These are phyloP conservation scores for Grosmannia huntii DNA, from an alignment of 2,329 filamentous ascomycete species.

Conservation along the genomic window DNA sequence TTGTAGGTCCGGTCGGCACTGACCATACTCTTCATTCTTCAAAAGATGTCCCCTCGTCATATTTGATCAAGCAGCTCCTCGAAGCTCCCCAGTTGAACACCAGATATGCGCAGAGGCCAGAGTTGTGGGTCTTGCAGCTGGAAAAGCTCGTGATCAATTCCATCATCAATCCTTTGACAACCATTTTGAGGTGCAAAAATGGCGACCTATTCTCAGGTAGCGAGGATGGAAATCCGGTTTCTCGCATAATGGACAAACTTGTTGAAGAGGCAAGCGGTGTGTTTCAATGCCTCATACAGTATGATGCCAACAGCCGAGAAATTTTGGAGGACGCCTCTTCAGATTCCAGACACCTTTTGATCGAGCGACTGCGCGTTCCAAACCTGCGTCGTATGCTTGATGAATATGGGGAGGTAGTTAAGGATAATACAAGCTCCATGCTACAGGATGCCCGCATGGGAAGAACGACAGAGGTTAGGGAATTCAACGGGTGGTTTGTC, in stretches of 20 bases:
- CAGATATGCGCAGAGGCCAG: conserved; percentile 23
- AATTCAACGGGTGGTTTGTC: conserved; percentile 38
- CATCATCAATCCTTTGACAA: conserved; percentile 76
- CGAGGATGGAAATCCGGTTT: conserved; percentile 7
- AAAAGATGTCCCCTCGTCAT: conserved; percentile 13
- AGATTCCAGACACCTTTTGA: not conserved
- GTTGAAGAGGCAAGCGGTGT: conserved; percentile 63
- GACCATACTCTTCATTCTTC: not conserved
- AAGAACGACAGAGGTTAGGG: conserved; percentile 40
- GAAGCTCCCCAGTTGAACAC: conserved; percentile 30
- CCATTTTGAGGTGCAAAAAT: conserved; percentile 63
- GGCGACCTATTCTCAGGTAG: conserved; percentile 51
- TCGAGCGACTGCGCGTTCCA: conserved; percentile 28
- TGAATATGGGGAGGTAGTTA: conserved; percentile 32
- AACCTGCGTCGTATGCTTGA: conserved; percentile 33
- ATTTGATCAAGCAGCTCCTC: conserved; percentile 29
- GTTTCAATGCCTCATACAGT: conserved; percentile 53
- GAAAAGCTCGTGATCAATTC: conserved; percentile 77
- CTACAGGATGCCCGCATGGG: conserved; percentile 42
- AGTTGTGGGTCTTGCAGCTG: conserved; percentile 53
- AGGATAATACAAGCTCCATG: conserved; percentile 48
- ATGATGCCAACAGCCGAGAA: conserved; percentile 31
- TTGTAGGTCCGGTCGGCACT: conserved; percentile 30
- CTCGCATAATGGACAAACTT: conserved; percentile 49
- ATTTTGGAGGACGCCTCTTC: conserved; percentile 20